Conservation (phyloP, 805 yeast genomes). For the Cyberlindnera sargentensis region DNA sequence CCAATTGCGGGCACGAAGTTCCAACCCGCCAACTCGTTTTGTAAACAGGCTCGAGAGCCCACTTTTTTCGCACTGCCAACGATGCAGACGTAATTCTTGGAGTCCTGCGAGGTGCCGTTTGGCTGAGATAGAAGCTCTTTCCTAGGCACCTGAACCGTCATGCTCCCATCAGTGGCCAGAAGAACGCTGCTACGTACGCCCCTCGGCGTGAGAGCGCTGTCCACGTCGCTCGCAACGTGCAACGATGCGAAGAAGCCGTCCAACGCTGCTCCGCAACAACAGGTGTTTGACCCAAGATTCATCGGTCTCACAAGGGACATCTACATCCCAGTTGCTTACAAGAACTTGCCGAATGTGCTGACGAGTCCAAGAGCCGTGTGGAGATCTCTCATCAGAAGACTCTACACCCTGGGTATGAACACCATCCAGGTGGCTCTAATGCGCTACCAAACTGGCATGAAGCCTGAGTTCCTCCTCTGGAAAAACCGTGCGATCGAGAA, state of each 20-base stretch:
- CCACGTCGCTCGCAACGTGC: too few species aligned
- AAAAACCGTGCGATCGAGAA: slow-evolving; percentile 76
- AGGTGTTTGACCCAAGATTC: slow-evolving; percentile 32
- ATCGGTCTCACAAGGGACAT: slow-evolving; percentile 35
- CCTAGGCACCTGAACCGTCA: too few species aligned
- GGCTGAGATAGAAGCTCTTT: too few species aligned
- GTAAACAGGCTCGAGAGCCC: too few species aligned
- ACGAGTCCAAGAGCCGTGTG: slow-evolving; percentile 35
- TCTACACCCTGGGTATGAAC: slow-evolving; percentile 59
- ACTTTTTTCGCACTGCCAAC: too few species aligned
- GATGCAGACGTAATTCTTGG: too few species aligned
- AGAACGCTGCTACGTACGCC: too few species aligned
- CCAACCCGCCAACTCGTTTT: too few species aligned
- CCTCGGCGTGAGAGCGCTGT: too few species aligned
- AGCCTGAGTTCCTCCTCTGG: slow-evolving; percentile 70
- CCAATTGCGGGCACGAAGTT: too few species aligned
- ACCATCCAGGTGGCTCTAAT: slow-evolving; percentile 61
- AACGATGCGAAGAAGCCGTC: neutral
- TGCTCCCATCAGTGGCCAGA: too few species aligned
- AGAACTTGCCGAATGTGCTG: slow-evolving; percentile 37
- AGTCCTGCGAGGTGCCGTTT: too few species aligned
- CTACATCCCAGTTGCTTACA: slow-evolving; percentile 45
- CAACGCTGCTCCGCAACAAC: slow-evolving; percentile 14
- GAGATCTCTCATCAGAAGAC: slow-evolving; percentile 48
- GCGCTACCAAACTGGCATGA: slow-evolving; percentile 60